phyloP scores from a whole-genome alignment of 1,284 basidiomycete species.

The Omphalotus olearius region DNA sequence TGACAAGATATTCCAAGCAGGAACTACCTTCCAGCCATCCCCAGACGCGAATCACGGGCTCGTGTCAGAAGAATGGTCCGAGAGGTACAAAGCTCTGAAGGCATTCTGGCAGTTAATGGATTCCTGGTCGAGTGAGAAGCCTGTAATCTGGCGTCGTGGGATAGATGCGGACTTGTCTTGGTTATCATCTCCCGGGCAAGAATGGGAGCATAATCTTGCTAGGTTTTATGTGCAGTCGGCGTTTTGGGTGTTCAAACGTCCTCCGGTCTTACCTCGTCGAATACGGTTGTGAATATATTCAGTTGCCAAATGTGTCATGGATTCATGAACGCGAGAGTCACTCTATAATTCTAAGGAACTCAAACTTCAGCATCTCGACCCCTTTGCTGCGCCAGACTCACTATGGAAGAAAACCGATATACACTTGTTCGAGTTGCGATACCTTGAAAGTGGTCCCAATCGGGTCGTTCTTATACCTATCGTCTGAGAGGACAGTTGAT shows the following conservation, averaged over 20 bases:
- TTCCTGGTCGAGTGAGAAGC: background rate
- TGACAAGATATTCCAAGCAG: too few species aligned
- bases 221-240: slow-evolving; percentile 2
- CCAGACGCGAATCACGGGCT: background rate
- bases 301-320: too few species aligned
- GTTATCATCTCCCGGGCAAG: background rate
- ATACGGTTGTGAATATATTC: background rate
- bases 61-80: background rate
- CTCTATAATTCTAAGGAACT: too few species aligned
- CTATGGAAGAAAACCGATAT: too few species aligned
- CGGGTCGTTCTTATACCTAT: too few species aligned
- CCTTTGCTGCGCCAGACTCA: too few species aligned
- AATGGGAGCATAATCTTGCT: background rate
- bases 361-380: too few species aligned
- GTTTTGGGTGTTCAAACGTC: background rate
- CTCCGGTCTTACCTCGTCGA: background rate
- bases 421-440: too few species aligned
- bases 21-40: too few species aligned
- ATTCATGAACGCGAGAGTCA: too few species aligned
- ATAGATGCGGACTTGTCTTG: background rate
- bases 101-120: background rate
- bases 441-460: too few species aligned
- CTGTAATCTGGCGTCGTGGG: background rate
- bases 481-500: too few species aligned
- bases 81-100: background rate